Evolutionary conservation across 2,329 filamentous ascomycete genomes (phyloP).

Genomic region (Fusarium pilosicola): DNA sequence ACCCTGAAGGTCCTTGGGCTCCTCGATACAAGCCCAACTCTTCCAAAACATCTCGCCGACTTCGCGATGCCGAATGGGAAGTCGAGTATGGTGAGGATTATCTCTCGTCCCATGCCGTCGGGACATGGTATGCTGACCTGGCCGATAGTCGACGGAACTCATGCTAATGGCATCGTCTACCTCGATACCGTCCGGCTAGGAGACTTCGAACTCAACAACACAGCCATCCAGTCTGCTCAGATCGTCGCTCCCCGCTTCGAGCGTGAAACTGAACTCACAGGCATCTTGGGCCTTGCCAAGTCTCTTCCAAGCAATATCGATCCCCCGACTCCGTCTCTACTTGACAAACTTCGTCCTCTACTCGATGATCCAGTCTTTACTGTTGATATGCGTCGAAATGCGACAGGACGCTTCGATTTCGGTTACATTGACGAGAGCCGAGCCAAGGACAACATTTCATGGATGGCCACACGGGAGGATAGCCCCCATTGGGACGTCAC

Average conservation of each 20-base stretch:
- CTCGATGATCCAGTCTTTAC: conserved; percentile 58
- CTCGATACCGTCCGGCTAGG: conserved; percentile 61
- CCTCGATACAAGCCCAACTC: conserved; percentile 56
- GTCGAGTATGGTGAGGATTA: conserved; percentile 59
- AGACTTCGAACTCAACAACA: conserved; percentile 54
- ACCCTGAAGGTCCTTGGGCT: conserved; percentile 50
- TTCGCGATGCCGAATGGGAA: conserved; percentile 59
- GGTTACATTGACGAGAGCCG: conserved; percentile 57
- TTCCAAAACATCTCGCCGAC: conserved; percentile 55
- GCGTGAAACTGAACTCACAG: conserved; percentile 55
- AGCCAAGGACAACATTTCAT: conserved; percentile 55
- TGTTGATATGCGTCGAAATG: conserved; percentile 60
- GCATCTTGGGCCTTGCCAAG: conserved; percentile 64
- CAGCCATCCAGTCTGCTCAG: conserved; percentile 61
- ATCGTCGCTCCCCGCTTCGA: conserved; percentile 57
- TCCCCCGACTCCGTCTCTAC: conserved; percentile 56
- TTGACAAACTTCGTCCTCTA: conserved; percentile 55
- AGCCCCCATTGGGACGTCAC: conserved; percentile 54
- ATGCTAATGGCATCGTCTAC: conserved; percentile 60
- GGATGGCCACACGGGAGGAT: conserved; percentile 49
- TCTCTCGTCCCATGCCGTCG: neutral
- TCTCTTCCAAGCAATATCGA: conserved; percentile 55
- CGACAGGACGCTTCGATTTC: conserved; percentile 62
- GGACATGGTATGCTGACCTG: neutral
- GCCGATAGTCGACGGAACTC: conserved; percentile 55